Evolutionary conservation across 495 filamentous ascomycete species (phyloP).

Genomic region (Amniculicola lignicola): DNA sequence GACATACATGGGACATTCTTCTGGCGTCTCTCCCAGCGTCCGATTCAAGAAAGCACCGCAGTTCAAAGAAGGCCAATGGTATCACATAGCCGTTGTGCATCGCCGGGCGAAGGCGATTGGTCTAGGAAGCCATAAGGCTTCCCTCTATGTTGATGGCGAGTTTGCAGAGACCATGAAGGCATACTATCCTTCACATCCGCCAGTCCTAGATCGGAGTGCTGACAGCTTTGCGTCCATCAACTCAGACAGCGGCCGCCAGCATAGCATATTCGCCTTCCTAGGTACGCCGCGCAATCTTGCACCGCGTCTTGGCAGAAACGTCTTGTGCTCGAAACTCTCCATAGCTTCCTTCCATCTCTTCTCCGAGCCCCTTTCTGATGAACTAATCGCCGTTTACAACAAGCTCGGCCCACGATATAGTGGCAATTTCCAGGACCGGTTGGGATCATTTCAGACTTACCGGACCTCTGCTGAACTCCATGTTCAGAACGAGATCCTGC

Average conservation of each 20-base stretch:
- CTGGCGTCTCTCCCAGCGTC: conserved; percentile 79
- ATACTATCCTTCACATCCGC: conserved; percentile 73
- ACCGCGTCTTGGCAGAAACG: conserved; percentile 69
- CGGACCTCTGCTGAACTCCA: conserved; percentile 89
- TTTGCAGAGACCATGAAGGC: conserved; percentile 90
- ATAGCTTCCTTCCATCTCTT: conserved; percentile 85
- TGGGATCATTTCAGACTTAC: conserved; percentile 96
- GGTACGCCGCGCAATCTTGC: conserved; percentile 92
- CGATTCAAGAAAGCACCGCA: conserved; percentile 74
- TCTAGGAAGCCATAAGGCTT: conserved; percentile 76
- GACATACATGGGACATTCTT: conserved; percentile 67
- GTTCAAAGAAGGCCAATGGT: conserved; percentile 77
- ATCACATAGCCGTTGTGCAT: conserved; percentile 87
- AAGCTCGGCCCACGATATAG: conserved; percentile 86
- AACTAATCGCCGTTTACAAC: conserved; percentile 85
- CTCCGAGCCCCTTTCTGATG: conserved; percentile 83
- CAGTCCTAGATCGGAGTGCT: conserved; percentile 54
- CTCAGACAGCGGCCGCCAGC: conserved; percentile 41
- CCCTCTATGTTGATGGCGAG: conserved; percentile 87
- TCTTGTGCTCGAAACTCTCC: conserved; percentile 79
- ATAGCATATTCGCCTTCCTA: conserved; percentile 81
- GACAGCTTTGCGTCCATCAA: conserved; percentile 62
- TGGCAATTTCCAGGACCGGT: conserved; percentile 93
- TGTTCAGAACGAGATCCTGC: conserved; percentile 84
- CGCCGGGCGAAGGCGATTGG: conserved; percentile 56